Evolutionary conservation across 2,329 filamentous ascomycete genomes (phyloP), one percentile per base, ranked within the genome.

Genomic region (Colletotrichum kahawae): DNA sequence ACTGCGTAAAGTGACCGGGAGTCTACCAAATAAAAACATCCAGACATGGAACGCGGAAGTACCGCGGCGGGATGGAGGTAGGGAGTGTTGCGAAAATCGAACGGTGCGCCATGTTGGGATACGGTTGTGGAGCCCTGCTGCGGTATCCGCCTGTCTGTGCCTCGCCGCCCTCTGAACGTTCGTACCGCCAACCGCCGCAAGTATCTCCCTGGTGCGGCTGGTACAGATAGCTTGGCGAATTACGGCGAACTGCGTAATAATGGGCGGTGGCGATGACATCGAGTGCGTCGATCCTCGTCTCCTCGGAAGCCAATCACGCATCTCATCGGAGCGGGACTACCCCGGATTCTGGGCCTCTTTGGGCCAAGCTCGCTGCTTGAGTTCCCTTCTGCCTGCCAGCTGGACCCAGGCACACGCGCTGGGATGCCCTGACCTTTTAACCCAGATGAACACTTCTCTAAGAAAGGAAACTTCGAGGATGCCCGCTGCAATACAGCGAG

Each of bases 191-290:
- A 51, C 43, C 43, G 43, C 43, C 43, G 43, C 43, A 57, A 24
- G 54, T 16, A 24, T 27, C 54, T 57, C 43, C 43, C 43, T 51
- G 43, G 43, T 51, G 43, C 43, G 43, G 43, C 43, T 51, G 59
- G 59, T 34, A 38, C 33, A 33, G 31, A 51, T 51, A 21, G 43
- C 57, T 62, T 27, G 33, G 65, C 65, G 51, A 36, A 36, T 36
- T 62, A 29, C 27, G 38, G 67, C 67, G 54, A 36, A 69, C 54
- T 48, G 56, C 67, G 36, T 34, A 70, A 36, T 54, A 43, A 62
- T 36, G 36, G 63, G 72, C 72, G 72, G 72, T 75, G 72, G 72
- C 72, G 72, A 75, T 71, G 68, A 75, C 72, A 75, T 75, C 67
- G 68, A 38, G 38, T 62, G 33, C 63, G 72, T 67, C 72, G 72